Conservation (phyloP, 495 filamentous ascomycete genomes). For the Penicillium salamii region DNA sequence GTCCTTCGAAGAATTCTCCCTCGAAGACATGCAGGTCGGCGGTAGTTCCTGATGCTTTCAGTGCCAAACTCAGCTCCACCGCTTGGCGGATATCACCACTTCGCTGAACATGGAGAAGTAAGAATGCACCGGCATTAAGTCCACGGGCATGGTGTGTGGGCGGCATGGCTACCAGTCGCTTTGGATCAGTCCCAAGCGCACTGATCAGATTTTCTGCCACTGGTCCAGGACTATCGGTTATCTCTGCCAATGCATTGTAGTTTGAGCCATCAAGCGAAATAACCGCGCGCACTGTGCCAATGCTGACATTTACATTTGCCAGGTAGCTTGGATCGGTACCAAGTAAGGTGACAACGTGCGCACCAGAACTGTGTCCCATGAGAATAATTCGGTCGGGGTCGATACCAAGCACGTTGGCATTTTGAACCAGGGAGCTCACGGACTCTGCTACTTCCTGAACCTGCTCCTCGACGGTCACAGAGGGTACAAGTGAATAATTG, state of each 20-base stretch:
- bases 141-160: not conserved
- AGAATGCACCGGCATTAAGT: not conserved
- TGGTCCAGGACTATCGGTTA: not conserved
- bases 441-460: not conserved
- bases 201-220: not conserved
- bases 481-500: constrained; percentile 1
- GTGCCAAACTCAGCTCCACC: not conserved
- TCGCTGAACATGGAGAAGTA: not conserved
- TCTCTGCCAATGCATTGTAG: constrained; percentile 2
- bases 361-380: not conserved
- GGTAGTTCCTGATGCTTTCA: not conserved
- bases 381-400: not conserved
- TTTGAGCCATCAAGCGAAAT: not conserved
- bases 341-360: not conserved
- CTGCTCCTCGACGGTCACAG: not conserved
- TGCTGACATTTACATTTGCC: not conserved
- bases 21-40: not conserved
- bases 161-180: not conserved
- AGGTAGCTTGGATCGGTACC: not conserved
- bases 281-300: not conserved
- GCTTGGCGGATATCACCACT: not conserved
- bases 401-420: not conserved
- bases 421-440: not conserved
- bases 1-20: not conserved
- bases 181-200: not conserved